phyloP scores from a whole-genome alignment of 768 basidiomycete genomes.

The Xerocomellus dryophilus region DNA sequence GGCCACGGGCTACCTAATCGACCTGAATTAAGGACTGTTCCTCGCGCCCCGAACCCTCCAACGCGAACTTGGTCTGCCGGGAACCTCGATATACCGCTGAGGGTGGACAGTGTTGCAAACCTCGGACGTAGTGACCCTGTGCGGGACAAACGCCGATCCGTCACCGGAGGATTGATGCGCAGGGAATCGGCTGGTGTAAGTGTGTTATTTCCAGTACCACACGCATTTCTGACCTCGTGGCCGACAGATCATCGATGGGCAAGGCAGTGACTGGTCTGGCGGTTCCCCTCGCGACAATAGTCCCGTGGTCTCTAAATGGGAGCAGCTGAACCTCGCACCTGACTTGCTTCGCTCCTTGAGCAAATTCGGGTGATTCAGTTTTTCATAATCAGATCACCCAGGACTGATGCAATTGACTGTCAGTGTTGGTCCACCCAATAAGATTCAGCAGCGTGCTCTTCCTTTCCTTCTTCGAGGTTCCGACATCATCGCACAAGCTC shows the following conservation, averaged over 20 bases:
- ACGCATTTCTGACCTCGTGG: slow-evolving; percentile 16
- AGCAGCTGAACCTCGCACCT: slow-evolving; percentile 80
- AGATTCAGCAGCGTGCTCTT: slow-evolving; percentile 95
- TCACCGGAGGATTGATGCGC: slow-evolving; percentile 57
- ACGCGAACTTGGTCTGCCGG: slow-evolving; percentile 86
- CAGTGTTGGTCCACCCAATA: slow-evolving; percentile 96
- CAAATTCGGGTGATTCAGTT: slow-evolving; percentile 81
- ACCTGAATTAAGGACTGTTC: slow-evolving; percentile 56
- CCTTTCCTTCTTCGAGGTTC: slow-evolving; percentile 92
- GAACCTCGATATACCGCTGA: slow-evolving; percentile 67
- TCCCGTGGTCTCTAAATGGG: slow-evolving; percentile 92
- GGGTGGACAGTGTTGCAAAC: slow-evolving; percentile 42
- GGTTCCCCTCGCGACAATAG: slow-evolving; percentile 65
- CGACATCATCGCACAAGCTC: slow-evolving; percentile 98
- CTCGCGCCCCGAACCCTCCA: slow-evolving; percentile 66
- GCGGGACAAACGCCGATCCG: slow-evolving; percentile 75
- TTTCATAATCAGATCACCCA: slow-evolving; percentile 5
- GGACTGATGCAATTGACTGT: slow-evolving; percentile 12
- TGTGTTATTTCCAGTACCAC: slow-evolving; percentile 13
- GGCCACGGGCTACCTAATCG: slow-evolving; percentile 64
- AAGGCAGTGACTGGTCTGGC: slow-evolving; percentile 54
- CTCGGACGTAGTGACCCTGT: slow-evolving; percentile 38
- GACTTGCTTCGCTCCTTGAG: slow-evolving; percentile 85
- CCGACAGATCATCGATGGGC: slow-evolving; percentile 51
- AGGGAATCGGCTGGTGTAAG: slow-evolving; percentile 75